Conservation (phyloP, 495 filamentous ascomycete genomes). For the Eremomyces bilateralis region DNA sequence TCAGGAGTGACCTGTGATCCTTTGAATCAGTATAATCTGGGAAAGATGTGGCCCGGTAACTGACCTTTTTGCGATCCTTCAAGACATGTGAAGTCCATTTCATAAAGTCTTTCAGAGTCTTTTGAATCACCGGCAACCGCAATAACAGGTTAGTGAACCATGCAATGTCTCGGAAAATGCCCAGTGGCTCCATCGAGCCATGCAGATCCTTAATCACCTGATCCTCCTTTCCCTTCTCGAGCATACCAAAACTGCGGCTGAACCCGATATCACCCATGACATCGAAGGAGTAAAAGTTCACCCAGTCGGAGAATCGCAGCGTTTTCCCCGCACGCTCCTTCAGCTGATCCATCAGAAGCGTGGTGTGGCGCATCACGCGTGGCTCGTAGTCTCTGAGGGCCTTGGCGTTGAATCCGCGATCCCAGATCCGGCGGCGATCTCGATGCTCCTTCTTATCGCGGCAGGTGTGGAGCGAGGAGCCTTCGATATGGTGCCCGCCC, state of each 20-base stretch:
- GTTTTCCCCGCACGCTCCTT: constrained; percentile 5
- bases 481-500: not conserved
- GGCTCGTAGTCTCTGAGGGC: constrained; percentile 10
- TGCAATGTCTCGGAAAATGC: too few relatives aligned
- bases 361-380: constrained; percentile 5
- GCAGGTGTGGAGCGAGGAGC: constrained; percentile 1
- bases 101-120: too few relatives aligned
- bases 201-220: constrained; percentile 6
- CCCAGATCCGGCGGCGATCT: constrained; percentile 5
- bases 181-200: constrained; percentile 4
- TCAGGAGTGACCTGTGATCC: too few relatives aligned
- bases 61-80: too few relatives aligned
- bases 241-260: constrained; percentile 22
- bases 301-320: constrained; percentile 23
- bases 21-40: too few relatives aligned
- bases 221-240: constrained; percentile 10
- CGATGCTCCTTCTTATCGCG: constrained; percentile 4
- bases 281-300: constrained; percentile 28
- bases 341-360: constrained; percentile 1
- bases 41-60: too few relatives aligned
- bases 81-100: too few relatives aligned
- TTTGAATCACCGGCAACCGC: too few relatives aligned
- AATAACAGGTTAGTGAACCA: too few relatives aligned
- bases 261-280: constrained; percentile 31
- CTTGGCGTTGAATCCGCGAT: constrained; percentile 5